phyloP scores from a whole-genome alignment of 2,329 filamentous ascomycete species.

The Fusarium napiforme region DNA sequence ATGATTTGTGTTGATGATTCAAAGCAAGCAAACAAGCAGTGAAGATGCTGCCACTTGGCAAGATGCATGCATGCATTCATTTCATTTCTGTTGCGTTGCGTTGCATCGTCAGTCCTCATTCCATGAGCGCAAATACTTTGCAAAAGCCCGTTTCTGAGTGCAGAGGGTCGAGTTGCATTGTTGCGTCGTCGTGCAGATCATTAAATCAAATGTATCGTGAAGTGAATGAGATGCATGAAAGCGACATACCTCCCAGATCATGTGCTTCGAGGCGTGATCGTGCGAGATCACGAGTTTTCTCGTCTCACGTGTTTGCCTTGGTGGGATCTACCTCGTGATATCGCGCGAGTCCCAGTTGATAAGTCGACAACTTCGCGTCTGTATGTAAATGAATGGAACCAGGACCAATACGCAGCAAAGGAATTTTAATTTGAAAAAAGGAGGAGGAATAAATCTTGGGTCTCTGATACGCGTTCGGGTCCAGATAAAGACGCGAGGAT shows the following conservation, averaged over 20 bases:
- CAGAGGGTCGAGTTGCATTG: background rate
- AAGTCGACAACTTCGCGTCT: conserved; percentile 44
- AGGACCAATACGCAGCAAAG: conserved; percentile 16
- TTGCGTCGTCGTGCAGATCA: conserved; percentile 6
- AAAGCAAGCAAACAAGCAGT: background rate
- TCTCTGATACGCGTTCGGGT: conserved; percentile 27
- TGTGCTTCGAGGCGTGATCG: conserved; percentile 51
- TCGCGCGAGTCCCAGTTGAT: conserved; percentile 51
- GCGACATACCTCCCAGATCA: conserved; percentile 59
- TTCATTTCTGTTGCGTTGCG: background rate
- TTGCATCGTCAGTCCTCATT: background rate
- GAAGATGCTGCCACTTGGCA: conserved; percentile 32
- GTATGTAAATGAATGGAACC: conserved; percentile 1
- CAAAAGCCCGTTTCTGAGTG: background rate
- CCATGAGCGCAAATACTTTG: conserved; percentile 15
- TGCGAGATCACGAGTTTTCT: conserved; percentile 59
- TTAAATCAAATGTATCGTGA: conserved; percentile 35
- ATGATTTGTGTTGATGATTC: conserved; percentile 5
- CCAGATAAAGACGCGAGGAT: conserved; percentile 30
- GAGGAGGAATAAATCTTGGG: conserved; percentile 14
- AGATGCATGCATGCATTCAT: conserved; percentile 19
- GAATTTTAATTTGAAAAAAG: conserved; percentile 2
- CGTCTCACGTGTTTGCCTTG: conserved; percentile 55
- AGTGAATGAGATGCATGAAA: conserved; percentile 42
- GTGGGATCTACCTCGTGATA: conserved; percentile 61